A percentile compares a stretch with the other conserved stretches of the same genome.
These are phyloP conservation scores for Fusarium dimerum DNA, from an alignment of 2,329 filamentous ascomycete genomes.

Conservation along the genomic window DNA sequence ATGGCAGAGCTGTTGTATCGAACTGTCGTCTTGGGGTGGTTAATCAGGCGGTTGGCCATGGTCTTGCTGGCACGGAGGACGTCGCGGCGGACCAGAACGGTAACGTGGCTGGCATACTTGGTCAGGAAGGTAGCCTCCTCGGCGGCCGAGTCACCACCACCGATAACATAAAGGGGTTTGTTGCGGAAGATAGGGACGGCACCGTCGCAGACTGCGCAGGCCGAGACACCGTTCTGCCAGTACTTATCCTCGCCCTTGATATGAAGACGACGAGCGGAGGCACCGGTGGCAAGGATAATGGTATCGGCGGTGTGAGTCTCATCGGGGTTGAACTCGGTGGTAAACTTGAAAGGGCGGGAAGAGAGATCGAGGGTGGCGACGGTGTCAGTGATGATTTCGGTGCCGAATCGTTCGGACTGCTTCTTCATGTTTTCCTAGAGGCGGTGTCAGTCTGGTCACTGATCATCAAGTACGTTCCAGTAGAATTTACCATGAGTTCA, in stretches of 20 bases:
- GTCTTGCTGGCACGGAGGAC: conserved; percentile 84
- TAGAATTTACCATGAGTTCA: conserved; percentile 72
- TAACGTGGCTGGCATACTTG: conserved; percentile 95
- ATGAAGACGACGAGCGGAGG: conserved; percentile 81
- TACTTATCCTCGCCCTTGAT: conserved; percentile 89
- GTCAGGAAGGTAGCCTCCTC: conserved; percentile 97
- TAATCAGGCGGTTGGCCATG: conserved; percentile 83
- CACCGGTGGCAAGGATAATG: conserved; percentile 92
- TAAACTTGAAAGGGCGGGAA: conserved; percentile 84
- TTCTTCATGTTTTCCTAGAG: conserved; percentile 80
- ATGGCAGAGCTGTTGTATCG: conserved; percentile 79
- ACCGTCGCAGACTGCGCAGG: conserved; percentile 96
- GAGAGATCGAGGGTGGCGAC: conserved; percentile 86
- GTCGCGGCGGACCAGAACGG: conserved; percentile 86
- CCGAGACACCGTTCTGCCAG: conserved; percentile 96
- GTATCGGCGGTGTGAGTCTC: conserved; percentile 86
- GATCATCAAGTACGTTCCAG: background rate
- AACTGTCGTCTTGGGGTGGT: conserved; percentile 88
- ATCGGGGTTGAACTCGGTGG: conserved; percentile 84
- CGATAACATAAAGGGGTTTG: conserved; percentile 93
- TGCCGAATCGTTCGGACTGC: conserved; percentile 91
- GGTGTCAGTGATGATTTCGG: conserved; percentile 90
- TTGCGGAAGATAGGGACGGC: conserved; percentile 97
- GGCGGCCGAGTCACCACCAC: conserved; percentile 93
- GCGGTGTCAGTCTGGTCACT: conserved; percentile 5